phyloP scores from a whole-genome alignment of 345 rosid genomes.

The Anacardium occidentale region DNA sequence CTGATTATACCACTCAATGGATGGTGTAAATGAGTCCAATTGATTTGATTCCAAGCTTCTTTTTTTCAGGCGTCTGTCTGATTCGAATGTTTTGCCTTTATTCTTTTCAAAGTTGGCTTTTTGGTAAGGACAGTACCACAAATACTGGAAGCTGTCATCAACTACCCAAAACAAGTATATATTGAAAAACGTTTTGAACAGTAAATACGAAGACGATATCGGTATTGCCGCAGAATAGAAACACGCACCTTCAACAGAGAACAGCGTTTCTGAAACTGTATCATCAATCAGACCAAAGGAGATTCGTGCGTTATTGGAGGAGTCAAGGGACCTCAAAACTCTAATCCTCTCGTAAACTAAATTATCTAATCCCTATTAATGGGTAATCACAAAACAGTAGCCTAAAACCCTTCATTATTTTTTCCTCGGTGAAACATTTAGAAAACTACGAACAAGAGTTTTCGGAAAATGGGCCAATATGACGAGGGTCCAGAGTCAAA shows the following conservation, averaged over 20 bases:
- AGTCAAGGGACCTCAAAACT: background rate
- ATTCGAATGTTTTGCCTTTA: background rate
- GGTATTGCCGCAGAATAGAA: too few species aligned
- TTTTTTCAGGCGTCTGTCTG: background rate
- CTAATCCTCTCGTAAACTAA: background rate
- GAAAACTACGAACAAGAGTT: background rate
- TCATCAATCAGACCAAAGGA: too few species aligned
- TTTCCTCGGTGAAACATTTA: background rate
- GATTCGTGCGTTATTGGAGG: too few species aligned
- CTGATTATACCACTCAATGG: background rate
- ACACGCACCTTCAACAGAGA: too few species aligned
- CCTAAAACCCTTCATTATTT: background rate
- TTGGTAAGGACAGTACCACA: too few species aligned
- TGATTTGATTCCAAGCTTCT: background rate
- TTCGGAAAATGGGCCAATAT: conserved; percentile 34
- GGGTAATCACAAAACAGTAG: background rate
- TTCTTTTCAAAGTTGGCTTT: background rate
- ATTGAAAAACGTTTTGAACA: too few species aligned
- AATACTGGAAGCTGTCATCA: too few species aligned
- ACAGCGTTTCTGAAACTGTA: too few species aligned
- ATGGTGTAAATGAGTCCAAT: background rate
- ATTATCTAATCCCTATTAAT: background rate
- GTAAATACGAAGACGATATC: too few species aligned
- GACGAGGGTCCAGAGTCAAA: conserved; percentile 40
- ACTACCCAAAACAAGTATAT: too few species aligned